A percentile compares a stretch with the other conserved stretches of the same genome.
These are phyloP conservation scores for Pichia norvegensis DNA, from an alignment of 1,139 yeast genomes.

Conservation along the genomic window DNA sequence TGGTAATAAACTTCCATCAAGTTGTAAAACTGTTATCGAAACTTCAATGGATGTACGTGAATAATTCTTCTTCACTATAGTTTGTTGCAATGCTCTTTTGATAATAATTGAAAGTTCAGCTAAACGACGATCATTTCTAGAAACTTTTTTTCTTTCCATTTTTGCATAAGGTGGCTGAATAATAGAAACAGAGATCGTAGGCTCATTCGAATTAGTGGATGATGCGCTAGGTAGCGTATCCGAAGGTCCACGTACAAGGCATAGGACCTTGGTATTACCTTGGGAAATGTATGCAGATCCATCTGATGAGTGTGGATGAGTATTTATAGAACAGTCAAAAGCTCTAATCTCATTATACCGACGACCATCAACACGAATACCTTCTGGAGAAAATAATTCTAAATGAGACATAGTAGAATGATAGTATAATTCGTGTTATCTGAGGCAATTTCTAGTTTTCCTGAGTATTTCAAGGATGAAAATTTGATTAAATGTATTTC, in stretches of 20 bases:
- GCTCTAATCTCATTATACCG: constrained; percentile 88
- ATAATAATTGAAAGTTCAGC: constrained; percentile 70
- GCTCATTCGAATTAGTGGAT: constrained; percentile 32
- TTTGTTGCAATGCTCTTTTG: constrained; percentile 74
- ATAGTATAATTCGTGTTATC: too few relatives aligned
- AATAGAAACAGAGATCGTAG: constrained; percentile 49
- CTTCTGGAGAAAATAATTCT: constrained; percentile 91
- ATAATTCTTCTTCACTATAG: constrained; percentile 64
- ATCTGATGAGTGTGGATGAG: constrained; percentile 83
- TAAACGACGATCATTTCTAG: constrained; percentile 58
- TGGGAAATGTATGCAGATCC: constrained; percentile 91
- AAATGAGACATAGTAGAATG: constrained; percentile 31
- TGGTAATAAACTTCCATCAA: constrained; percentile 85
- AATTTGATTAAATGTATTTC: too few relatives aligned
- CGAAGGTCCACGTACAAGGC: constrained; percentile 82
- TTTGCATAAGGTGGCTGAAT: constrained; percentile 78
- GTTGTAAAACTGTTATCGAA: constrained; percentile 68
- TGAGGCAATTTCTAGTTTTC: too few relatives aligned
- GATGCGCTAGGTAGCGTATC: constrained; percentile 49
- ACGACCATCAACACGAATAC: constrained; percentile 85
- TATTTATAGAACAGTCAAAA: constrained; percentile 72
- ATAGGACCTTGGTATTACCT: constrained; percentile 84
- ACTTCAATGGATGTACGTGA: constrained; percentile 77
- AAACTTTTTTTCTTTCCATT: constrained; percentile 48
- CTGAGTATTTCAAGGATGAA: too few relatives aligned